Conservation (phyloP, 2,329 filamentous ascomycete genomes). For the Cladosporium sp. region DNA sequence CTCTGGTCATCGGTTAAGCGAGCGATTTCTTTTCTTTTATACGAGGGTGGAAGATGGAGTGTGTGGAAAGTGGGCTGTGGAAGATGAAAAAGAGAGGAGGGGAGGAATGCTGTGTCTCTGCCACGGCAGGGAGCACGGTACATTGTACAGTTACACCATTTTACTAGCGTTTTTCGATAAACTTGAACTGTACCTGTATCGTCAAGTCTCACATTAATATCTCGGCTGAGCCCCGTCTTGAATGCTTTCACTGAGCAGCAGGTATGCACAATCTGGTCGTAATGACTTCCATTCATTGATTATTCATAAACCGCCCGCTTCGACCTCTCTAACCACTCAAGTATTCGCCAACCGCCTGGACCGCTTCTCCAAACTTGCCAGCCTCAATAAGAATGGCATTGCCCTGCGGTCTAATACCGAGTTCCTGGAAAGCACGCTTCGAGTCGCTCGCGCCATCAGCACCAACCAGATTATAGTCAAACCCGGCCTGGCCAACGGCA, state of each 20-base stretch:
- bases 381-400: constrained; percentile 84
- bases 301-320: background rate
- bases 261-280: background rate
- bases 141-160: constrained; percentile 15
- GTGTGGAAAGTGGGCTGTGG: constrained; percentile 3
- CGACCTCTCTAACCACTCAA: constrained; percentile 37
- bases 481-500: constrained; percentile 64
- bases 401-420: constrained; percentile 79
- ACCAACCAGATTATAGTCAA: constrained; percentile 70
- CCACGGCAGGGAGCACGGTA: constrained; percentile 12
- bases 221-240: background rate
- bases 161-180: constrained; percentile 14
- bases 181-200: constrained; percentile 14
- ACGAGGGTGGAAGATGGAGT: constrained; percentile 2
- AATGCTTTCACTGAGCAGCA: background rate
- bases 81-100: background rate
- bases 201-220: constrained; percentile 5
- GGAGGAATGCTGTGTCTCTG: constrained; percentile 11
- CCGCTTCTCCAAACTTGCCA: constrained; percentile 66
- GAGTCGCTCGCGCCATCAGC: constrained; percentile 81
- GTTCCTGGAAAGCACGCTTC: constrained; percentile 89
- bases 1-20: constrained; percentile 83
- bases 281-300: background rate
- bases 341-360: constrained; percentile 72
- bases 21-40: constrained; percentile 1